Base-by-base conservation (phyloP, 2,329 filamentous ascomycete genomes). In the Chrysoporthe deuterocubensis region DNA sequence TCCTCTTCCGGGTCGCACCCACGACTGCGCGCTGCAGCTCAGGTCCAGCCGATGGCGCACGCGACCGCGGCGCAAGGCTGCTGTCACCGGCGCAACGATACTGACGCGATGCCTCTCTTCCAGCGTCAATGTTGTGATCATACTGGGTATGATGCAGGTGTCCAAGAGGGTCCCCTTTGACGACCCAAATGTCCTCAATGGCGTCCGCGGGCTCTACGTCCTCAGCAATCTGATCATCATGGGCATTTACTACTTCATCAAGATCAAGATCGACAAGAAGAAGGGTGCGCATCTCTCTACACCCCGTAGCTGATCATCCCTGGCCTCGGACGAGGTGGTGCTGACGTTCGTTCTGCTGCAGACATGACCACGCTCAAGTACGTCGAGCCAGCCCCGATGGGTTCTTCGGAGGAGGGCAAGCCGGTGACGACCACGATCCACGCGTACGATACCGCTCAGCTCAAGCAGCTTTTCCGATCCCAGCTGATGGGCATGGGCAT, bases 281-380 rank as follows among this genome's bases (percentile, higher is more conserved):
- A 97, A 96, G 87, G 96, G 96, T 98, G 86, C 70, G 87, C 78
- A 62, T 44, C 40, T 59, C 32, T 37, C 9, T 43, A 8, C n/a
- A 16, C 4, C 42, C 13, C 13, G 42, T 18, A 34, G 2, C 21
- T 40, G 13, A 18, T 1, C 32, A 58, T 3, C 4, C 3, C 11
- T 14, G 40, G 37, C 32, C 26, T n/a, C 7, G 9, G 1, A 7
- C 61, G 34, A 18, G 64, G 21, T 11, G 5, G 61, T 60, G 46
- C 64, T 67, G 43, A 65, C 56, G 21, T 64, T 40, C 2, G 4
- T 50, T 21, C 50, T 52, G 26, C 57, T 40, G 14, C 77, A 98
- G 96, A 99, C 79, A 88, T 97, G 83, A 97, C 94, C 34, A 97
- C 96, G 3, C 90, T 99, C 78, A 98, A 99, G 84, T 99, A 99